Evolutionary conservation across 1,284 basidiomycete species (phyloP).

Genomic region (Ceraceosorus bombacis): DNA sequence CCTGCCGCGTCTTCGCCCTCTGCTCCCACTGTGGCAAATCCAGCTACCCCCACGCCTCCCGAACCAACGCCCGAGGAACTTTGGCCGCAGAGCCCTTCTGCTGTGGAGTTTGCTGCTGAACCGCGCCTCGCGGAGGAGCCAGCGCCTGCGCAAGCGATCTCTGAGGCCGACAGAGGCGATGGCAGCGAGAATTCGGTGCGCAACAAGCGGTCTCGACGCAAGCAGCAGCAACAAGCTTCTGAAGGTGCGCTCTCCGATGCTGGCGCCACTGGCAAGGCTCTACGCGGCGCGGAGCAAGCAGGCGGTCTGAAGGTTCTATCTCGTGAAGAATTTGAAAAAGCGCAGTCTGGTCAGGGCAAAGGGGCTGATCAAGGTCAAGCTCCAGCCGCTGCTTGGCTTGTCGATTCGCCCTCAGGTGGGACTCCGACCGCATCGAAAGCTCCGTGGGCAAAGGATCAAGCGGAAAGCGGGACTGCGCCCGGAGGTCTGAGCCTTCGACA

Average conservation of each 20-base stretch:
- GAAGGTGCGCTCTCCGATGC: not conserved
- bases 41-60: not conserved
- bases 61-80: slow-evolving; percentile 33
- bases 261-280: not conserved
- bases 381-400: slow-evolving; percentile 26
- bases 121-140: slow-evolving; percentile 9
- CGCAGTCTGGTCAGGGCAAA: not conserved
- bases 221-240: not conserved
- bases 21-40: too few relatives aligned
- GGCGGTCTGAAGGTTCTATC: slow-evolving; percentile 34
- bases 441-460: slow-evolving; percentile 31
- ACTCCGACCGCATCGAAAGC: slow-evolving; percentile 24
- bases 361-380: slow-evolving; percentile 5
- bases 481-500: slow-evolving; percentile 64
- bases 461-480: slow-evolving; percentile 1
- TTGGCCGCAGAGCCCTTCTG: slow-evolving; percentile 38
- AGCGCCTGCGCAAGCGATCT: not conserved
- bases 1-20: too few relatives aligned
- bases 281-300: not conserved
- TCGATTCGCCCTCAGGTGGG: slow-evolving; percentile 14
- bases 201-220: slow-evolving; percentile 4
- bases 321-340: slow-evolving; percentile 27
- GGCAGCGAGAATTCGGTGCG: not conserved
- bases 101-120: slow-evolving; percentile 39
- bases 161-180: not conserved